Base-by-base conservation (phyloP, 2,329 filamentous ascomycete genomes). In the Colletotrichum sp. region DNA sequence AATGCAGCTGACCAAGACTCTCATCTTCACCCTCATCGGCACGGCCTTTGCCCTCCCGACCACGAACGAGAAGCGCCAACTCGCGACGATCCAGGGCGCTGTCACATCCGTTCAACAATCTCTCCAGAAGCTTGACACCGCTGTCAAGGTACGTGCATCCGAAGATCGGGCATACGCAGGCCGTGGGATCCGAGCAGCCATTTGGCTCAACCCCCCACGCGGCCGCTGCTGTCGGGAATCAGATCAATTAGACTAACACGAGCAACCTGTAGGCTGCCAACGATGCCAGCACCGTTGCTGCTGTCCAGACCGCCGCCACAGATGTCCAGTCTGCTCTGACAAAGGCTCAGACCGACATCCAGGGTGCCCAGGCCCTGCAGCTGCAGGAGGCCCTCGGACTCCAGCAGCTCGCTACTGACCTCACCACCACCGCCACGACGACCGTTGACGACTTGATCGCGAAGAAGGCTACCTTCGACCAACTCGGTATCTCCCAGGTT, bases 81-180 rank as follows among this genome's bases (percentile, higher is more conserved):
- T 88, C 43, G 88, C 87, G 69, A 87, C 91, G 25, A 88, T 92
- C 82, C 91, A 90, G 83, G 90, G 89, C 30, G 85, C 87, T 76
- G 91, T 92, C 48, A 93, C 88, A 82, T 89, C 89, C n/a, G 85
- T 90, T 67, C 92, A 91, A 84, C 77, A 78, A 67, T 91, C 92
- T 82, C 85, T 93, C 8, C 92, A 92, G 83, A 88, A 91, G 76
- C 82, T 88, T 65, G 84, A 84, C 71, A 78, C 76, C 18, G 78
- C 80, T 8, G 72, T 79, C 8, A 67, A 76, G 74, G 74, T 76
- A 60, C 12, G 74, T 65, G 4, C 15, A 22, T 65, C 64, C 18
- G 13, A 65, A 22, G 7, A 22, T 22, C 27, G 56, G 56, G 22
- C 43, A 27, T 60, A 13, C 3, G 9, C 16, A 6, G 8, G 7